Conservation (phyloP, 1,139 yeast genomes). For the Debaryomycetaceae sp. region DNA sequence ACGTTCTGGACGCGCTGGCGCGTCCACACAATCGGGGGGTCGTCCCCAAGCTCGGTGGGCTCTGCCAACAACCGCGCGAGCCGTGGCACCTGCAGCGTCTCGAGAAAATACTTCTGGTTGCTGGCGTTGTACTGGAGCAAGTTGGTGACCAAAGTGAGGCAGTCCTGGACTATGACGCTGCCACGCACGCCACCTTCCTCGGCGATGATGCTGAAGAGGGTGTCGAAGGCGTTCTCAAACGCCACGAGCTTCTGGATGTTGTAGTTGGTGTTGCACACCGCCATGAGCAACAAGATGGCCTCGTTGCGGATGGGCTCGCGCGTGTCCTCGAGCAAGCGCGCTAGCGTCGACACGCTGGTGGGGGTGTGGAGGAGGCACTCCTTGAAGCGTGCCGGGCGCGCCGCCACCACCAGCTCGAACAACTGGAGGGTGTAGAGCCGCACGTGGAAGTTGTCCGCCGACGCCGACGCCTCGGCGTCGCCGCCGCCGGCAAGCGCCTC, state of each 20-base stretch:
- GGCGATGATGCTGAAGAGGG: constrained; percentile 67
- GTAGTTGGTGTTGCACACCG: constrained; percentile 74
- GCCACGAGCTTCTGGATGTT: constrained; percentile 92
- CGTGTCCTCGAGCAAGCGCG: constrained; percentile 60
- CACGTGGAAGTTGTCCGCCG: constrained; percentile 63
- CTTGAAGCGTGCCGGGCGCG: constrained; percentile 71
- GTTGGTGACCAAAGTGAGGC: constrained; percentile 69
- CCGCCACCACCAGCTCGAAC: constrained; percentile 75
- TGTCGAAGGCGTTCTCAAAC: constrained; percentile 88
- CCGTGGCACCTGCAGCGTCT: constrained; percentile 71
- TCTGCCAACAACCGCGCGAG: constrained; percentile 61
- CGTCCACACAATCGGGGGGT: constrained; percentile 57
- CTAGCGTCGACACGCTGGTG: constrained; percentile 74
- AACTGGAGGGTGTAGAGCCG: constrained; percentile 79
- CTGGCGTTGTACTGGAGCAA: constrained; percentile 80
- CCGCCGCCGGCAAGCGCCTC: constrained; percentile 46
- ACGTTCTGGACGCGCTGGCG: constrained; percentile 69
- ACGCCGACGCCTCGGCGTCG: constrained; percentile 55
- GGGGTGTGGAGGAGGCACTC: constrained; percentile 73
- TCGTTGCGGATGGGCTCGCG: constrained; percentile 92
- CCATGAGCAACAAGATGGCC: constrained; percentile 76
- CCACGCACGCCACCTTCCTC: constrained; percentile 91
- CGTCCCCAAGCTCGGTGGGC: constrained; percentile 40
- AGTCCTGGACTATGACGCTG: constrained; percentile 87
- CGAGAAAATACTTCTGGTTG: constrained; percentile 84